phyloP scores from a whole-genome alignment of 2,329 filamentous ascomycete species.

The Sclerotinia spermophila region DNA sequence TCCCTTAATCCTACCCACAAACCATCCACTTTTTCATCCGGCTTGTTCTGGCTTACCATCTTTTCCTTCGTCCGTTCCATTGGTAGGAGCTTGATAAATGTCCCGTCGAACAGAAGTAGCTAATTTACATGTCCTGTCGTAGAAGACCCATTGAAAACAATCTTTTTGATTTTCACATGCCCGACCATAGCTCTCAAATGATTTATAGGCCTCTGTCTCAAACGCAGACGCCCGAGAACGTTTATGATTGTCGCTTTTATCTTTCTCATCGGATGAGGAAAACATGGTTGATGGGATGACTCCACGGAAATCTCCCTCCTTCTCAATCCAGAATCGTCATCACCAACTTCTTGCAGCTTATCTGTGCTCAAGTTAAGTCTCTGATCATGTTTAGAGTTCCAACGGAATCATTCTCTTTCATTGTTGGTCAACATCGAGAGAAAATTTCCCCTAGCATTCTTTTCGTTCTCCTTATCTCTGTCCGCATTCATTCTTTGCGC shows the following conservation, averaged over 20 bases:
- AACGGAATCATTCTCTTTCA: neutral
- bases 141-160: slow-evolving; percentile 40
- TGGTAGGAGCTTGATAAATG: slow-evolving; percentile 14
- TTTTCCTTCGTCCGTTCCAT: neutral
- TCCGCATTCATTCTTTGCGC: neutral
- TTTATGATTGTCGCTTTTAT: neutral
- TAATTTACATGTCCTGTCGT: slow-evolving; percentile 25
- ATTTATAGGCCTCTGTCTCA: slow-evolving; percentile 41
- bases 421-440: neutral
- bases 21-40: slow-evolving; percentile 23
- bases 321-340: neutral
- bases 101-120: slow-evolving; percentile 20
- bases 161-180: slow-evolving; percentile 43
- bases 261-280: neutral
- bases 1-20: slow-evolving; percentile 22
- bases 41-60: slow-evolving; percentile 10
- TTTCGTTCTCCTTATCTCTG: neutral
- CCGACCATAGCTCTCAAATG: slow-evolving; percentile 45
- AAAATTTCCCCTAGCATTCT: neutral
- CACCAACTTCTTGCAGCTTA: neutral
- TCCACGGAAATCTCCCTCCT: neutral
- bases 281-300: too few species aligned
- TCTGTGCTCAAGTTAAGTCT: neutral
- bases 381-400: neutral
- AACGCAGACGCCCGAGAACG: neutral